Evolutionary conservation across 768 basidiomycete genomes (phyloP), one percentile per base, ranked within the genome.

Genomic region (Mrakia hoshinonis): DNA sequence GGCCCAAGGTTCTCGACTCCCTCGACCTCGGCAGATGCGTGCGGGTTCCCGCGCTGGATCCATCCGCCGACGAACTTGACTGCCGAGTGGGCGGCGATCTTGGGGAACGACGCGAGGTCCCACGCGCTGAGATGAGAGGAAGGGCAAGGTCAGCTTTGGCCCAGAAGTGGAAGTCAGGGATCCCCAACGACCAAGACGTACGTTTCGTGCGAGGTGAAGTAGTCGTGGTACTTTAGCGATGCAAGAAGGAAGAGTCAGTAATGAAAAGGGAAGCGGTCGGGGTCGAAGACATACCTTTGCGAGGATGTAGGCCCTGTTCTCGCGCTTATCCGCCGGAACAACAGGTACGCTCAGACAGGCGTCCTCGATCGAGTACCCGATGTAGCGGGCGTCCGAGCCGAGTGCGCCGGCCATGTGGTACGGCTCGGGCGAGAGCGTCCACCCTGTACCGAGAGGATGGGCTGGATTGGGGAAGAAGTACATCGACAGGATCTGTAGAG

Each of bases 401-500:
- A 72, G 64, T 2, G 54, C n/a, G 29, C 46, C 49, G 15, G 48
- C 24, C 43, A 47, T 46, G 58, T 72, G 70, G 24, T 72, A 72
- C 11, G 70, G 70, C 34, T 72, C 70, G 3, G 70, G 70, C 47
- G 70, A 72, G 39, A 72, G 66, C 22, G 63, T 72, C 70, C 70
- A 72, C 46, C 52, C 39, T 1, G 70, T 67, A 10, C 70, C 70
- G n/a, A 72, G 70, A 4, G 70, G 70, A 46, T 72, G 70, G 10
- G 31, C 70, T 6, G 63, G 63, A 22, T 51, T 67, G 22, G 70
- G 70, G 65, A 72, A 72, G 49, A 67, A 72, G 65, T 72, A 72
- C 70, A 72, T 72, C 20, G 51, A 26, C 26, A 72, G 39, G 55
- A 72, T 67, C 70, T 72, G 65, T 2, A 20, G 0, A 31, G 34